Conservation (phyloP, 2,329 filamentous ascomycete species). For the Pseudogymnoascus sp. region DNA sequence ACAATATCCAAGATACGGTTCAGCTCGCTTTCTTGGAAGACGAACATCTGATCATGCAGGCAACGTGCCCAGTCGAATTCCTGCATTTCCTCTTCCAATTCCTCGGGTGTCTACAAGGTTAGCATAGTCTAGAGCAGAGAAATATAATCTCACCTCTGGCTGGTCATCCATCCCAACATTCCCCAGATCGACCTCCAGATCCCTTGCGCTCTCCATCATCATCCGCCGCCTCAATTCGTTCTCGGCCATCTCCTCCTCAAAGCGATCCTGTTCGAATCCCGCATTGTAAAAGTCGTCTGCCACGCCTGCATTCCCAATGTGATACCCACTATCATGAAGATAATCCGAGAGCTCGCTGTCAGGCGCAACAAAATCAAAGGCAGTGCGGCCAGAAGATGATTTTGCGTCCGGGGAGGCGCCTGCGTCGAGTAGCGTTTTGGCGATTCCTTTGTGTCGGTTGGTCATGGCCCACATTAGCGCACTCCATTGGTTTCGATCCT, state of each 20-base stretch:
- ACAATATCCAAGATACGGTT: slow-evolving; percentile 88
- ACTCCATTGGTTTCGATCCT: slow-evolving; percentile 96
- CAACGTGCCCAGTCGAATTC: slow-evolving; percentile 96
- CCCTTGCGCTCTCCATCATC: slow-evolving; percentile 98
- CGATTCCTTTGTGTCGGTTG: slow-evolving; percentile 91
- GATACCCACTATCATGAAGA: slow-evolving; percentile 87
- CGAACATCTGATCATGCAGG: slow-evolving; percentile 98
- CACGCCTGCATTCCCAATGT: slow-evolving; percentile 70
- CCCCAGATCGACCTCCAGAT: slow-evolving; percentile 90
- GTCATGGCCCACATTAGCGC: slow-evolving; percentile 99
- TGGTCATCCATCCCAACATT: slow-evolving; percentile 95
- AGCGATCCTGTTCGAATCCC: slow-evolving; percentile 84
- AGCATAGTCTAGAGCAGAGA: slow-evolving; percentile 19
- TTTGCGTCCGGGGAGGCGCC: slow-evolving; percentile 94
- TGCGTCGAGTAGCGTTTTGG: slow-evolving; percentile 83
- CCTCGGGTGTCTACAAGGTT: slow-evolving; percentile 53
- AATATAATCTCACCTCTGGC: slow-evolving; percentile 58
- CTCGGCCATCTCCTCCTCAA: slow-evolving; percentile 95
- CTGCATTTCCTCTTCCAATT: slow-evolving; percentile 79
- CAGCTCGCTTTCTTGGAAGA: slow-evolving; percentile 92
- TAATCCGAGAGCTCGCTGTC: slow-evolving; percentile 97
- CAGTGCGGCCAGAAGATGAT: slow-evolving; percentile 86
- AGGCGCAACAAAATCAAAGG: slow-evolving; percentile 89
- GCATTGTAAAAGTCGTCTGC: slow-evolving; percentile 89
- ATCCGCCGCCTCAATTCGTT: slow-evolving; percentile 91